Evolutionary conservation across 495 filamentous ascomycete species (phyloP).

Genomic region (Xylaria castorea): DNA sequence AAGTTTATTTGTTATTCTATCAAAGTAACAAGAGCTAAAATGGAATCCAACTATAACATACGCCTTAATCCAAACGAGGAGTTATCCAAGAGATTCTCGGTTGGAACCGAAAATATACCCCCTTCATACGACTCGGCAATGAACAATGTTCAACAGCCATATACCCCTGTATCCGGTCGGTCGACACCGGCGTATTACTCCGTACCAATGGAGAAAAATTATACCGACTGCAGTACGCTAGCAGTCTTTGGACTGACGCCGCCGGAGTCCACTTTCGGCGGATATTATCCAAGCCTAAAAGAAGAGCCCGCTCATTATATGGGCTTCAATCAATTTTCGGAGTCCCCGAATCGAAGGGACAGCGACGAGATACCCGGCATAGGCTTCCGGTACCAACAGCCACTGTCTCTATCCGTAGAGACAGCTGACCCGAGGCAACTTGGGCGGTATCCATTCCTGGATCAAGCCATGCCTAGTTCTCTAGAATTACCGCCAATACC

Average conservation of each 20-base stretch:
- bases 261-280: constrained; percentile 44
- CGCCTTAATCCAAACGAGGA: constrained; percentile 37
- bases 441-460: background rate
- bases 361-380: background rate
- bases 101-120: background rate
- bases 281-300: constrained; percentile 43
- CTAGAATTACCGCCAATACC: background rate
- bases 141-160: constrained; percentile 38
- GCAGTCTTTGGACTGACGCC: constrained; percentile 40
- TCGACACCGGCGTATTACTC: constrained; percentile 37
- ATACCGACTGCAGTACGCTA: constrained; percentile 32
- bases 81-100: constrained; percentile 24
- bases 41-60: constrained; percentile 33
- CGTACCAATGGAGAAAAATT: constrained; percentile 36
- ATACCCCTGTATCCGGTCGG: constrained; percentile 48
- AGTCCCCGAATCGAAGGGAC: constrained; percentile 20
- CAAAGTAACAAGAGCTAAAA: constrained; percentile 23
- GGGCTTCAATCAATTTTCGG: constrained; percentile 34
- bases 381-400: no score
- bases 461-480: background rate
- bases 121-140: no score
- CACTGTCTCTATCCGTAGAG: no score
- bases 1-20: background rate
- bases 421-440: no score
- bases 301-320: constrained; percentile 32